Evolutionary conservation across 345 rosid genomes (phyloP).

Genomic region (Trapa incisa): DNA sequence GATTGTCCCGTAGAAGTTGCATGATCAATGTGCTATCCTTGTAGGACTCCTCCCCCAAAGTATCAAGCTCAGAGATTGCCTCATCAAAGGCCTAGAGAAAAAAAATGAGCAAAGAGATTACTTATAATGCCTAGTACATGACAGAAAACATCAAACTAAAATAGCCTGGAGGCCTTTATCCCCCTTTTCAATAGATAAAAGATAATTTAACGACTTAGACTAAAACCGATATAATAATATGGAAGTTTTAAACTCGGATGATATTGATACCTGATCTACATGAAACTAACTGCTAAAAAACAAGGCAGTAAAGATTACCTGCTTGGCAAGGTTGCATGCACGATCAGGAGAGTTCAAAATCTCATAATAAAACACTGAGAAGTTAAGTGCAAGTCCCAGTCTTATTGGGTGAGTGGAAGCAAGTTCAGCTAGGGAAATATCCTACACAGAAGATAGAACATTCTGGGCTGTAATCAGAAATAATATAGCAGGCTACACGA

Average conservation of each 20-base stretch:
- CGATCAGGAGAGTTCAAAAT: conserved; percentile 97
- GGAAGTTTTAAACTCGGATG: too few relatives aligned
- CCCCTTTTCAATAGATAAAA: too few relatives aligned
- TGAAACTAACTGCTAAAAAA: too few relatives aligned
- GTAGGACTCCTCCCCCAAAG: conserved; percentile 96
- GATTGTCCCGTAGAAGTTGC: conserved; percentile 96
- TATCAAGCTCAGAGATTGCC: conserved; percentile 94
- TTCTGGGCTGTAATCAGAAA: not conserved
- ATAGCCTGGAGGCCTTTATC: too few relatives aligned
- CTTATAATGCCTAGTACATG: not conserved
- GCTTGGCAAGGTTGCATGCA: conserved; percentile 91
- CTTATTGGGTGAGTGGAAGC: conserved; percentile 96
- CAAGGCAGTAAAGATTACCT: conserved; percentile 26
- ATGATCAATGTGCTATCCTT: conserved; percentile 94
- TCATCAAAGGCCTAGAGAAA: conserved; percentile 82
- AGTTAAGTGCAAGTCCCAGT: conserved; percentile 96
- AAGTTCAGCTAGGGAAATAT: conserved; percentile 76
- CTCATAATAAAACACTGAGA: conserved; percentile 96
- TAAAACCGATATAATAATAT: too few relatives aligned
- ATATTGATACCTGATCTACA: too few relatives aligned
- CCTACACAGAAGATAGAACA: conserved; percentile 33
- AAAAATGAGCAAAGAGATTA: not conserved
- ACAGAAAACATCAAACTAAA: not conserved
- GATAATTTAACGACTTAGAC: too few relatives aligned
- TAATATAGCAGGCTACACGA: not conserved